Base-by-base conservation (phyloP, 306 rosid species). In the Erythrophleum fordii region DNA sequence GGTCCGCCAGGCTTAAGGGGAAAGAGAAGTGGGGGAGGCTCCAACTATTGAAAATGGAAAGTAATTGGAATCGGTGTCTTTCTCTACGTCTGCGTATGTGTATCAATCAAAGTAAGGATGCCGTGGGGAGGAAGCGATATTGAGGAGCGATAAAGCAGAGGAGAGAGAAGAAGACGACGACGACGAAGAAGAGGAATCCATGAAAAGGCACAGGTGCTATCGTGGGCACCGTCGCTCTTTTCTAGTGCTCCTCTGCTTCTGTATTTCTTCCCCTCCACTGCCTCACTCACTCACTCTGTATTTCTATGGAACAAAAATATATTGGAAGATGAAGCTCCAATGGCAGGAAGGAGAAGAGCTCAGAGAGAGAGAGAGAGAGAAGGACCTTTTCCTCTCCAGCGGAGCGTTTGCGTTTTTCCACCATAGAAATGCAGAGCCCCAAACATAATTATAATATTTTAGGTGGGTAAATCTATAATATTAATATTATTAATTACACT, bases 51-150 rank as follows among this genome's bases (percentile, higher is more conserved):
- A 29, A 29, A 8, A 56, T 3, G 29, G 81, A 72, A 74, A 72
- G 77, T 11, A 8, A 48, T 51, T 41, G 20, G 88, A 86, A 69
- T 84, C 67, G 68, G 72, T 60, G 51, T 39, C 61, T 58, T 34
- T 69, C 49, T 12, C 56, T 2, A 11, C 29, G 48, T n/a, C 23
- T 18, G 58, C 17, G 75, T 49, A 64, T 49, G 80, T 59, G 82
- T 69, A 71, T 59, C 48, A 79, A 80, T 28, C 75, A 44, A 77
- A 78, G 80, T 23, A 51, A 53, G 84, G 77, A 77, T 86, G 70
- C 82, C 91, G 90, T 84, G 88, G 81, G 80, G 45, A 78, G 75
- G 62, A 89, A 87, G 89, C 83, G 87, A 80, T 39, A 53, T 72
- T 26, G 78, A 8, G 46, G 12, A 37, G 70, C 8, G 28, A 35